These are phyloP conservation scores for Mucor plumbeus DNA, from an alignment of 371 early-diverging fungal species.

Conservation along the genomic window DNA sequence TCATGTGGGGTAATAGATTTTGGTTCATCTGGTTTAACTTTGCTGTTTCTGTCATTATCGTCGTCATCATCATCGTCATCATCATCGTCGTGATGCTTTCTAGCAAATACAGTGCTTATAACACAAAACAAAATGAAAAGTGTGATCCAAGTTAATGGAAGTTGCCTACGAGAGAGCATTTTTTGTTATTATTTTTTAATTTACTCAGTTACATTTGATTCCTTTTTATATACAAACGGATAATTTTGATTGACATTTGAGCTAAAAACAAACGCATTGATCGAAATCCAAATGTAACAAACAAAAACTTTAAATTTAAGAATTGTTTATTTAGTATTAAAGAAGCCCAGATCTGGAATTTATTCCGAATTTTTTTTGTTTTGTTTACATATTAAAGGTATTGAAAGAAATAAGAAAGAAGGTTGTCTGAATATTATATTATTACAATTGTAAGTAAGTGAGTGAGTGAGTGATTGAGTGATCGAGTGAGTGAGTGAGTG, in stretches of 20 bases:
- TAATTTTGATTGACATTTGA: slow-evolving; percentile 6
- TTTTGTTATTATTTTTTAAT: not conserved
- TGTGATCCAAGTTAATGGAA: slow-evolving; percentile 17
- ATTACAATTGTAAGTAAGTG: not conserved
- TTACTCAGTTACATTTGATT: not conserved
- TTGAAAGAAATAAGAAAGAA: not conserved
- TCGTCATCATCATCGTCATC: slow-evolving; percentile 14
- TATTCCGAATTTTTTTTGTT: not conserved
- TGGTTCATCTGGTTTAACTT: not conserved
- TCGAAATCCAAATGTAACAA: slow-evolving; percentile 1
- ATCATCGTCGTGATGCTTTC: slow-evolving; percentile 1
- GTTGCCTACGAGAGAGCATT: slow-evolving; percentile 20
- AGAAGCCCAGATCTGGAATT: not conserved
- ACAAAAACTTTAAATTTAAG: not conserved
- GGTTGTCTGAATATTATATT: not conserved
- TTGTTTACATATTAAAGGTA: slow-evolving; percentile 1
- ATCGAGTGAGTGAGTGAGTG: not conserved
- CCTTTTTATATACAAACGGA: slow-evolving; percentile 1
- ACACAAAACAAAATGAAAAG: slow-evolving; percentile 14
- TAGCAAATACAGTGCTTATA: slow-evolving; percentile 6
- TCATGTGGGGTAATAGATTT: slow-evolving; percentile 18
- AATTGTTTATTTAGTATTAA: not conserved
- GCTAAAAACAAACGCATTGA: not conserved
- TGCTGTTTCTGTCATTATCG: not conserved
- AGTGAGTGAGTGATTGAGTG: not conserved